Conservation (phyloP, 2,329 filamentous ascomycete genomes). For the Pseudogymnoascus sp. region DNA sequence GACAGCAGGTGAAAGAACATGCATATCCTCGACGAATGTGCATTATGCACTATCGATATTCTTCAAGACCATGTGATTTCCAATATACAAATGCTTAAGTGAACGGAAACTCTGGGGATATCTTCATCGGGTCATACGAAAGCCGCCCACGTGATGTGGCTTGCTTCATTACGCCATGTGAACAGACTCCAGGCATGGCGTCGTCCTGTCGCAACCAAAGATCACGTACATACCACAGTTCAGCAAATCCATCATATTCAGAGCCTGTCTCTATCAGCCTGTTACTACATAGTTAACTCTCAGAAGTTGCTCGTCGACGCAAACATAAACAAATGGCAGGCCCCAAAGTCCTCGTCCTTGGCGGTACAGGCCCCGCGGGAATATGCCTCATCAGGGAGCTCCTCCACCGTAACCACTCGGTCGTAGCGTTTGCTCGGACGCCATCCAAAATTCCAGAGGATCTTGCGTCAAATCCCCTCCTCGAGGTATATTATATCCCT, state of each 20-base stretch:
- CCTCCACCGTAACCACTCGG: slow-evolving; percentile 18
- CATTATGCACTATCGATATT: background rate
- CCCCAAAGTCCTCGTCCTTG: slow-evolving; percentile 18
- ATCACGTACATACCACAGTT: background rate
- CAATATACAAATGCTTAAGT: background rate
- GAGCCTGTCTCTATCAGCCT: background rate
- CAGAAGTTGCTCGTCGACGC: too few relatives aligned
- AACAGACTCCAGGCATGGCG: background rate
- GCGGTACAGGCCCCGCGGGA: slow-evolving; percentile 21
- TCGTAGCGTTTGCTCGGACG: slow-evolving; percentile 21
- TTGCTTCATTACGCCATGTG: background rate
- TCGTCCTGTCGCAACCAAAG: background rate
- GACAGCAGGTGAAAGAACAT: background rate
- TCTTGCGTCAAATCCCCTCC: slow-evolving; percentile 17
- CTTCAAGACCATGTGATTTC: background rate
- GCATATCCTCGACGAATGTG: background rate
- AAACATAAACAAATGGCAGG: background rate
- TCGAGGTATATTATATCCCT: slow-evolving; percentile 13
- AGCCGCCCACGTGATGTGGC: background rate
- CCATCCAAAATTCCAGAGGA: slow-evolving; percentile 21
- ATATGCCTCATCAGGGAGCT: slow-evolving; percentile 19
- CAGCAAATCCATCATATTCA: background rate
- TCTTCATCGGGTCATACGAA: background rate
- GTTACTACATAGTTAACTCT: background rate
- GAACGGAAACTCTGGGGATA: background rate